Conservation (phyloP, 2,329 filamentous ascomycete genomes). For the Didymella lethalis region DNA sequence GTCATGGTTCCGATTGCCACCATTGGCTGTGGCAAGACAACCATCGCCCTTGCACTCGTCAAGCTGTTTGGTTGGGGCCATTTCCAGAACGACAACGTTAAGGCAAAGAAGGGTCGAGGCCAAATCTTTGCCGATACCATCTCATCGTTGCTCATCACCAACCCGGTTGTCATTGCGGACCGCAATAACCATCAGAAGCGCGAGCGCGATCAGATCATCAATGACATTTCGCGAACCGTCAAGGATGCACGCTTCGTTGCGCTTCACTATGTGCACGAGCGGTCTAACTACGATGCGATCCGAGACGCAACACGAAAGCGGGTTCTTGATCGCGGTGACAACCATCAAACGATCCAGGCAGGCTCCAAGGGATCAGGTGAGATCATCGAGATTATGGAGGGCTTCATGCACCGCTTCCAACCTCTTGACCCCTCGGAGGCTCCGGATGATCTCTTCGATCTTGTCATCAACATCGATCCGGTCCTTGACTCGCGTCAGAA, state of each 20-base stretch:
- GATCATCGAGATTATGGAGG: conserved; percentile 91
- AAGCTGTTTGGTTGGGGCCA: conserved; percentile 92
- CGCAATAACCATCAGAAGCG: conserved; percentile 91
- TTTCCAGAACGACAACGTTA: conserved; percentile 96
- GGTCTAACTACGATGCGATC: conserved; percentile 71
- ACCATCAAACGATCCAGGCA: conserved; percentile 97
- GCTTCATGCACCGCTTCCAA: conserved; percentile 88
- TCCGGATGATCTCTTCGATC: conserved; percentile 86
- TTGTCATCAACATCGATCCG: conserved; percentile 84
- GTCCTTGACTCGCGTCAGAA: conserved; percentile 80
- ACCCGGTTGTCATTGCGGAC: conserved; percentile 84
- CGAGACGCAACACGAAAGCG: conserved; percentile 77
- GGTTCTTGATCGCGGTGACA: conserved; percentile 86
- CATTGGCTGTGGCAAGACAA: conserved; percentile 97
- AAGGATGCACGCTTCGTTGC: conserved; percentile 77
- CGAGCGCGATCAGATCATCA: conserved; percentile 86
- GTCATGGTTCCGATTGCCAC: conserved; percentile 91
- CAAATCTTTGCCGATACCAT: conserved; percentile 78
- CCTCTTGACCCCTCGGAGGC: conserved; percentile 68
- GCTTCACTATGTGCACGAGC: conserved; percentile 85
- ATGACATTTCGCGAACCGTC: conserved; percentile 72
- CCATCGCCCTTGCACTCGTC: conserved; percentile 79
- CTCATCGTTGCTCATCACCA: conserved; percentile 67
- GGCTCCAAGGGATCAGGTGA: conserved; percentile 74
- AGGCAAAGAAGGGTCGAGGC: conserved; percentile 75